A percentile compares a stretch with the other conserved stretches of the same genome.
phyloP scores from a whole-genome alignment of 2,329 filamentous ascomycete species.

The Pseudophaeomoniella oleicola region DNA sequence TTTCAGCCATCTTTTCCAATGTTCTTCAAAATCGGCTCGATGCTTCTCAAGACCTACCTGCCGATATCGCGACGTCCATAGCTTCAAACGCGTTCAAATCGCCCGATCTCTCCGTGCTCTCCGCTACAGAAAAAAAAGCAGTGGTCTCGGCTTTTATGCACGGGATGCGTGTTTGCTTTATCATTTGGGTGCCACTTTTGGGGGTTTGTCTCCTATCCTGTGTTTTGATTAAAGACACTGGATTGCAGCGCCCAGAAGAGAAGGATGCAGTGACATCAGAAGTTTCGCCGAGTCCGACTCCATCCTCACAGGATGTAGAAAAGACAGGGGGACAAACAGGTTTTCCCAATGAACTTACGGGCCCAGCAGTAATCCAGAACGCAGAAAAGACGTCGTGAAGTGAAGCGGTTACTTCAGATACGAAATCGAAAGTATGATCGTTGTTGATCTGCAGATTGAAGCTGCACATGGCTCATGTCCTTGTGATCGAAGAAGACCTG shows the following conservation, averaged over 20 bases:
- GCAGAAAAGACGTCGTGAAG: no score
- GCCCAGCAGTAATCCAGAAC: no score
- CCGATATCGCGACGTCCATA: neutral
- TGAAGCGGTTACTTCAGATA: no score
- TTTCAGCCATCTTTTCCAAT: slow-evolving; percentile 33
- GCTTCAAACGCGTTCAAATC: neutral
- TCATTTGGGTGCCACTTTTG: slow-evolving; percentile 40
- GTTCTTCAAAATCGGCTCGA: slow-evolving; percentile 1
- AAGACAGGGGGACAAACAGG: no score
- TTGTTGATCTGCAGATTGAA: no score
- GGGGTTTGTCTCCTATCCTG: slow-evolving; percentile 36
- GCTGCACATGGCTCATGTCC: no score
- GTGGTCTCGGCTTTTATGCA: slow-evolving; percentile 37
- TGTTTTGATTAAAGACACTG: slow-evolving; percentile 36
- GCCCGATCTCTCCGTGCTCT: slow-evolving; percentile 9
- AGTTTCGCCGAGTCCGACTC: neutral
- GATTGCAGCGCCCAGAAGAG: slow-evolving; percentile 17
- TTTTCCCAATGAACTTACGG: no score
- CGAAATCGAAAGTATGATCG: no score
- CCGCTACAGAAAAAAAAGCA: slow-evolving; percentile 19
- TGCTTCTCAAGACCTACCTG: neutral
- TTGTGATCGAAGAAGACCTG: no score
- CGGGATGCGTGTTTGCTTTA: slow-evolving; percentile 41
- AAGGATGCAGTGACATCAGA: neutral
- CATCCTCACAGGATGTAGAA: neutral